These are phyloP conservation scores for Fusarium hostae DNA, from an alignment of 2,329 filamentous ascomycete genomes.

Conservation along the genomic window DNA sequence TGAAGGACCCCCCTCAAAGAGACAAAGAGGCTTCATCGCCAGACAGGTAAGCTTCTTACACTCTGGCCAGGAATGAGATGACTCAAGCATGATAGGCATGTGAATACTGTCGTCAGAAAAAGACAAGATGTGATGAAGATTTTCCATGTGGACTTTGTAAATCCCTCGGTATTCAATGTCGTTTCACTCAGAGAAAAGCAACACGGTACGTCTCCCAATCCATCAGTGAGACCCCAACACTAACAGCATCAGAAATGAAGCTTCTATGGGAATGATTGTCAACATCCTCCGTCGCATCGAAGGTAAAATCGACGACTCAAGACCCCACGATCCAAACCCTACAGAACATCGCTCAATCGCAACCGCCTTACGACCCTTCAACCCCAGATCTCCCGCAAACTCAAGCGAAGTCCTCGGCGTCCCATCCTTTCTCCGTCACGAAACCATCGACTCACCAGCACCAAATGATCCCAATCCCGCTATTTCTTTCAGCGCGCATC, in stretches of 20 bases:
- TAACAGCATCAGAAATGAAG: slow-evolving; percentile 21
- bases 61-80: not conserved
- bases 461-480: slow-evolving; percentile 7
- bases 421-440: slow-evolving; percentile 2
- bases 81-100: slow-evolving; percentile 24
- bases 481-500: slow-evolving; percentile 24
- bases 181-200: slow-evolving; percentile 23
- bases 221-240: fast-evolving
- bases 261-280: slow-evolving; percentile 34
- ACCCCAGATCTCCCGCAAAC: slow-evolving; percentile 25
- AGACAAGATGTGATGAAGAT: slow-evolving; percentile 35
- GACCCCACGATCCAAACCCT: not conserved
- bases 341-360: not conserved
- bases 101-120: slow-evolving; percentile 35
- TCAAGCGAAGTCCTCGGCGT: slow-evolving; percentile 32
- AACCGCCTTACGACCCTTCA: not conserved
- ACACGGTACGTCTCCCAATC: not conserved
- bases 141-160: slow-evolving; percentile 31
- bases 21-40: slow-evolving; percentile 30
- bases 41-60: slow-evolving; percentile 14
- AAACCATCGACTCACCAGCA: slow-evolving; percentile 13
- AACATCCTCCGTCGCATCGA: slow-evolving; percentile 35
- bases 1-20: slow-evolving; percentile 18
- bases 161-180: slow-evolving; percentile 24
- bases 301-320: slow-evolving; percentile 31